Percentiles rank a stretch among this genome's conserved stretches.
Conservation (phyloP, 2,329 filamentous ascomycete species). For the Neofusicoccum sp. region DNA sequence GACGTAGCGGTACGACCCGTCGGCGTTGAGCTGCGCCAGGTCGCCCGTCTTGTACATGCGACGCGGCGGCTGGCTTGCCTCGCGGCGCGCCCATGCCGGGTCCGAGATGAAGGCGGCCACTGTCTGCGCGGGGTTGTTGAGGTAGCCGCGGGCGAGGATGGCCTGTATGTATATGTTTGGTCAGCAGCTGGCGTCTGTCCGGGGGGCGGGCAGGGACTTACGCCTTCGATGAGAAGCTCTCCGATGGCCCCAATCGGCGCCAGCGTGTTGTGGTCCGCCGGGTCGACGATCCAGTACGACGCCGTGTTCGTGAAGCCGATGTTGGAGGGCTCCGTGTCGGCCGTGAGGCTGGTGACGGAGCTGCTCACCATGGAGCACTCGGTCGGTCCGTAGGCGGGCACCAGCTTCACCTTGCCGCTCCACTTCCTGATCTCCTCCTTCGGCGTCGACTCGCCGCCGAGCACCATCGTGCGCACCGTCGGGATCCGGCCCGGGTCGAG, state of each 20-base stretch:
- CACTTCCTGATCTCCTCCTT: constrained; percentile 36
- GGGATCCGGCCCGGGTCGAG: constrained; percentile 47
- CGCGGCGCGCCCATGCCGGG: constrained; percentile 30
- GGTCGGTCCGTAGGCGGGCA: constrained; percentile 45
- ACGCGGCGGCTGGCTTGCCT: constrained; percentile 26
- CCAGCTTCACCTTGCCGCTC: constrained; percentile 37
- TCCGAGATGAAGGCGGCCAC: constrained; percentile 33
- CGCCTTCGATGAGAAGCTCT: constrained; percentile 26
- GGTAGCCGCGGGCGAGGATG: constrained; percentile 42
- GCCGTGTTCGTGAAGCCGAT: not conserved
- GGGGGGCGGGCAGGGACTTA: not conserved
- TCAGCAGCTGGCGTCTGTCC: not conserved
- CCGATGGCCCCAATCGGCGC: constrained; percentile 32
- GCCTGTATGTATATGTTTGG: constrained; percentile 33
- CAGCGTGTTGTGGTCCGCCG: constrained; percentile 29
- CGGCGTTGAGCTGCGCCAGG: constrained; percentile 35
- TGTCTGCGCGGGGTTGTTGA: constrained; percentile 36
- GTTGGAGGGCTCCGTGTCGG: constrained; percentile 22
- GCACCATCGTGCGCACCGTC: constrained; percentile 40
- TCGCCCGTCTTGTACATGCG: constrained; percentile 39
- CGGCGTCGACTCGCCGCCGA: constrained; percentile 39
- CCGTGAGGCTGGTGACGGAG: constrained; percentile 26
- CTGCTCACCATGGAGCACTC: constrained; percentile 40
- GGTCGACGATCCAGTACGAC: constrained; percentile 32
- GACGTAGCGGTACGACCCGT: constrained; percentile 39